Base-by-base conservation (phyloP, 1,139 yeast species). In the Taiozyma sp. region DNA sequence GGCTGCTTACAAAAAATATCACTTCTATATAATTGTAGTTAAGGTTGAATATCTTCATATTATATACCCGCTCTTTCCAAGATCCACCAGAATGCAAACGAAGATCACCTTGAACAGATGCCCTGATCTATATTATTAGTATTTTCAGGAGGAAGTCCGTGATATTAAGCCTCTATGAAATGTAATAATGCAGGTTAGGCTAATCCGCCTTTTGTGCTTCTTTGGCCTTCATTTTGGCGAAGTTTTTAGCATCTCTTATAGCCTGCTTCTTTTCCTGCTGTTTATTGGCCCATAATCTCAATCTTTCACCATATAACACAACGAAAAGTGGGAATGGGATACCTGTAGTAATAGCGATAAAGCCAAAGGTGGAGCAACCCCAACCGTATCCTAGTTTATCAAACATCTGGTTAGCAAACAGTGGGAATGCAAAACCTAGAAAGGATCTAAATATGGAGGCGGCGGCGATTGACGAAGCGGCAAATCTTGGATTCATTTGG, bases 291-390 rank as follows among this genome's bases (percentile, higher is more conserved):
- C 85, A 79, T 8, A 57, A 44, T 56, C 88, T 69, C 55, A 83
- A 63, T 30, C 68, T 65, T 58, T 81, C 84, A 13, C 88, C 88
- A 51, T 78, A 76, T 49, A 71, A 66, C 48, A 75, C 71, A 42
- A 84, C 80, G 52, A 80, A 72, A 16, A 81, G 58, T 3, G 88
- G 88, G 68, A 81, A 82, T 4, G 86, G 88, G 7, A 83, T 67
- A 7, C 88, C 88, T 45, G 83, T 68, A 1, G 71, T 75, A 35
- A 81, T 60, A 10, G 77, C 82, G 46, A 81, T 66, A 39, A 81
- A 68, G 0, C 79, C 88, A 62, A 82, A 79, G 60, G 83, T 62
- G 0, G 86, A 77, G 57, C 80, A 80, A 19, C 85, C 85, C 88
- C 88, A 82, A 7, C 87, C 88, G 56, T 80, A 81, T 30, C 81